Base-by-base conservation (phyloP, 768 basidiomycete genomes). In the Termitomyces sp. region DNA sequence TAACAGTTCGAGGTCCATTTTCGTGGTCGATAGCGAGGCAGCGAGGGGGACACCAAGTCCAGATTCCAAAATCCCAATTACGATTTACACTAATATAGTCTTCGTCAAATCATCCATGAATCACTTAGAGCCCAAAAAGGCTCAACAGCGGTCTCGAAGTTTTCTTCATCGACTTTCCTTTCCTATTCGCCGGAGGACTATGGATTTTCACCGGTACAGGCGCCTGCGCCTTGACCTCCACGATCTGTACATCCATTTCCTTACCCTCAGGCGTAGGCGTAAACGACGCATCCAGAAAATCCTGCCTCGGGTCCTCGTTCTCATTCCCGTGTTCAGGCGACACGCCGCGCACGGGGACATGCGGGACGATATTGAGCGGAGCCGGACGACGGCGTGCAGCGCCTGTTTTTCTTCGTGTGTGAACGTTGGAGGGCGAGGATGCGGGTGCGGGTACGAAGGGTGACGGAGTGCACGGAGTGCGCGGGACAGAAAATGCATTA, bases 281-380 rank as follows among this genome's bases (percentile, higher is more conserved):
- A 11, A 49, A 80, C 34, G 77, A 78, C n/a, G 70, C 64, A 15
- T 71, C 69, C 58, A 79, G 56, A 52, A 81, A 81, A 44, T 76
- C 76, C 9, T 22, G 32, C 24, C 40, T 51, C 54, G 54, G 59
- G 35, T 43, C 30, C n/a, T 19, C 49, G 11, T 55, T 45, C 9
- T 42, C 55, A 5, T n/a, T 46, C 14, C 54, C 61, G 22, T 56
- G 40, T 11, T 55, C 58, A 2, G 56, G 54, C 26, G 37, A 53
- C 9, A 63, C 56, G 11, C 55, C 55, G 52, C 53, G 45, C 62
- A 62, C 46, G 30, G 64, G 58, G 24, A 51, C 61, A 11, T 60
- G 53, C 19, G 66, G 60, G 7, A 67, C 63, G 28, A 76, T 67
- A 22, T 68, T 70, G 41, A 75, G 64, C 5, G 75, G 75, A 1